Evolutionary conservation across 768 basidiomycete species (phyloP).

Genomic region (Trametes cinnabarina): DNA sequence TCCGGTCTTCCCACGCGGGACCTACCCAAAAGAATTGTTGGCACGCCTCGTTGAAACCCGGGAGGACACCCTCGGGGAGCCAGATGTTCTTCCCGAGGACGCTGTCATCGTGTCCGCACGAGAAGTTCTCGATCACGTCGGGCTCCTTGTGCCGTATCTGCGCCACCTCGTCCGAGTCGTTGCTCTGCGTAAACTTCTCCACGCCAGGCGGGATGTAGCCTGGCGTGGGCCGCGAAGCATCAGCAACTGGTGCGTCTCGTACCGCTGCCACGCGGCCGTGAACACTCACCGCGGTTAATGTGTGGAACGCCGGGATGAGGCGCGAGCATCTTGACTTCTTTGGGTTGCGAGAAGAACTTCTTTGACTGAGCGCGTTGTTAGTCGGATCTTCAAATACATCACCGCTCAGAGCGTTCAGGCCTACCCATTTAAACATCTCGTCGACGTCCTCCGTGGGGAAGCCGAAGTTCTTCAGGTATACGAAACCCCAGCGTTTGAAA

Average conservation of each 20-base stretch:
- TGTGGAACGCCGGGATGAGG: conserved; percentile 32
- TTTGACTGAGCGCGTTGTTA: conserved; percentile 21
- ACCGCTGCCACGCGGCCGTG: no score
- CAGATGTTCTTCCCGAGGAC: conserved; percentile 50
- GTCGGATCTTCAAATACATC: background rate
- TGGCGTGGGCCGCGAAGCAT: background rate
- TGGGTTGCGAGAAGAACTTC: conserved; percentile 27
- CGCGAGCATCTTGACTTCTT: conserved; percentile 30
- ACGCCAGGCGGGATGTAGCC: conserved; percentile 29
- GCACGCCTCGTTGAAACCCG: conserved; percentile 51
- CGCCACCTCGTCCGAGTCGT: conserved; percentile 31
- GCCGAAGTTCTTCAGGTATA: conserved; percentile 28
- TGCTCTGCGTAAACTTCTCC: conserved; percentile 31
- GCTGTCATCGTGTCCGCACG: conserved; percentile 46
- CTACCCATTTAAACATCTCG: conserved; percentile 30
- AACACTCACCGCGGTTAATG: conserved; percentile 29
- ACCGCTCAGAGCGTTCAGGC: background rate
- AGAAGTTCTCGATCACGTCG: conserved; percentile 50
- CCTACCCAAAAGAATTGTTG: conserved; percentile 44
- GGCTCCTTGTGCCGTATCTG: conserved; percentile 31
- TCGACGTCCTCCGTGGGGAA: conserved; percentile 31
- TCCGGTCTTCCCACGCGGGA: no score
- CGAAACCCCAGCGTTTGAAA: conserved; percentile 32
- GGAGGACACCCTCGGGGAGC: conserved; percentile 48
- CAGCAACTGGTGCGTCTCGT: no score